These are phyloP conservation scores for Hericium alpestre DNA, from an alignment of 768 basidiomycete genomes.

Conservation along the genomic window DNA sequence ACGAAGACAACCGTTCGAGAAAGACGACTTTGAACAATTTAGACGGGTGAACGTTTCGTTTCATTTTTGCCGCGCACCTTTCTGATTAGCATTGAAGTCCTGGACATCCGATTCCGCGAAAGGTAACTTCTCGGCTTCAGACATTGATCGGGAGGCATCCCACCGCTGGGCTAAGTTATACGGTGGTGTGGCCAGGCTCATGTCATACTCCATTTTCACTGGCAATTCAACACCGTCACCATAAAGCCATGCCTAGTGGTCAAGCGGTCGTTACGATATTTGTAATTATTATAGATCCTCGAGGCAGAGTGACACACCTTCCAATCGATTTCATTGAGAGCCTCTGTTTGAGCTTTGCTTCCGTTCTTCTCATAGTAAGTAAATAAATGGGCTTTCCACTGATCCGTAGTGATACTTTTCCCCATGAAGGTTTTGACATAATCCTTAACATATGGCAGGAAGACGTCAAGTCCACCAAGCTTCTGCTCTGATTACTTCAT, in stretches of 20 bases:
- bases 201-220: slow-evolving; percentile 66
- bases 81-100: slow-evolving; percentile 66
- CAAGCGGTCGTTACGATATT: background rate
- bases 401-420: slow-evolving; percentile 69
- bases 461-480: slow-evolving; percentile 73
- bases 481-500: slow-evolving; percentile 39
- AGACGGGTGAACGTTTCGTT: background rate
- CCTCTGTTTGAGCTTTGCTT: slow-evolving; percentile 48
- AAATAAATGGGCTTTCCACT: slow-evolving; percentile 79
- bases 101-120: slow-evolving; percentile 56
- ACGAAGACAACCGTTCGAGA: slow-evolving; percentile 68
- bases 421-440: slow-evolving; percentile 78
- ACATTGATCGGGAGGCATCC: slow-evolving; percentile 47
- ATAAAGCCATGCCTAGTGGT: slow-evolving; percentile 61
- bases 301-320: slow-evolving; percentile 37
- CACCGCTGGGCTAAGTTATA: slow-evolving; percentile 66
- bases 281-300: background rate
- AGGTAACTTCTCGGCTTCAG: slow-evolving; percentile 33
- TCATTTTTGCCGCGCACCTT: slow-evolving; percentile 33
- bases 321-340: slow-evolving; percentile 67
- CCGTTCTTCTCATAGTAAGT: slow-evolving; percentile 53
- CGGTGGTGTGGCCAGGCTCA: slow-evolving; percentile 55
- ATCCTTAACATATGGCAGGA: slow-evolving; percentile 75
- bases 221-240: slow-evolving; percentile 71
- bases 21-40: slow-evolving; percentile 51